Base-by-base conservation (phyloP, 331 rosid genomes). In the Prunus yedoensis region DNA sequence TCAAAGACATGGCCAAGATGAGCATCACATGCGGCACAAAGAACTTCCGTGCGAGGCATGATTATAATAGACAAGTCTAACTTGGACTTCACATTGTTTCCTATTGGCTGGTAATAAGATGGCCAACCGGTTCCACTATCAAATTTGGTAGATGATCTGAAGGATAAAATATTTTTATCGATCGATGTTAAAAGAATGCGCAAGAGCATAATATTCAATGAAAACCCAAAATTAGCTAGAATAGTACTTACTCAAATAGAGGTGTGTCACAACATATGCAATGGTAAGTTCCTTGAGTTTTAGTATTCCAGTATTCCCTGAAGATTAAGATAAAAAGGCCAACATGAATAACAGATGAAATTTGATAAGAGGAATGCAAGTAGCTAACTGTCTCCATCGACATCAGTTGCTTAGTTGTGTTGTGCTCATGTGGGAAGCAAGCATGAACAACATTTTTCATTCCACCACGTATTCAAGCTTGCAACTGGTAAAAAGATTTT, bases 51-150 rank as follows among this genome's bases (percentile, higher is more conserved):
- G 49, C 98, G 96, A 1, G 98, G 98, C 98, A 94, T 94, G 84
- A 90, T 86, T 72, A 94, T 87, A 17, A 91, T 78, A 2, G 98
- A 91, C 89, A 90, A 52, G 75, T 94, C 98, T 74, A 86, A 66
- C 83, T 90, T 94, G 68, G 95, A 86, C 67, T 86, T 90, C 79
- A 83, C 96, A 53, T 94, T 94, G 82, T 85, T 82, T 46, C 92
- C 95, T 12, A 87, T 51, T 1, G 97, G 93, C 75, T 88, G 89
- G 88, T 87, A 89, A 88, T 94, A 94, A 45, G 98, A 94, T 53
- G 97, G 98, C 98, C 98, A 94, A 21, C 98, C 98, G 49, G 98
- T 94, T 77, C 98, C 97, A 80, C 98, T 91, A 50, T 91, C 85
- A 47, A 91, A 94, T 84, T 94, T 94, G 8, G 97, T 86, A 9